These are phyloP conservation scores for Paecilomyces fulvus DNA, from an alignment of 2,329 filamentous ascomycete species.

Conservation along the genomic window DNA sequence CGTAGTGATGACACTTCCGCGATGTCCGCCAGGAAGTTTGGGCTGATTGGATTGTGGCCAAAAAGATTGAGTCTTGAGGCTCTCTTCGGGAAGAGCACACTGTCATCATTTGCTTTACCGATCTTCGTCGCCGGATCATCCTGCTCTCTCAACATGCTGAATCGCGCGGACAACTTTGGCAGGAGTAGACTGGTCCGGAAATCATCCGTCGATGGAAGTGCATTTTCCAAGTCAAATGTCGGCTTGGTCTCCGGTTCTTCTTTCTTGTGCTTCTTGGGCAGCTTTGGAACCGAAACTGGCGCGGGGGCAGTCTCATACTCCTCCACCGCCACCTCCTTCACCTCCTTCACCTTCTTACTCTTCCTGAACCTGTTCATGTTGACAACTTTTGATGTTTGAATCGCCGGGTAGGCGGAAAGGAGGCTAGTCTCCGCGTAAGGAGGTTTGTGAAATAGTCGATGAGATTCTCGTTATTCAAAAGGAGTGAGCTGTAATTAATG, in stretches of 20 bases:
- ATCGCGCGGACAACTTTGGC: slow-evolving; percentile 87
- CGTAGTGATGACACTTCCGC: slow-evolving; percentile 80
- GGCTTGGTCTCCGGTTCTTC: slow-evolving; percentile 39
- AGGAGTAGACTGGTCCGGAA: slow-evolving; percentile 94
- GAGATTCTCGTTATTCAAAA: too few species aligned
- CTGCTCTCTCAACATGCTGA: slow-evolving; percentile 94
- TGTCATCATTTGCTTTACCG: slow-evolving; percentile 92
- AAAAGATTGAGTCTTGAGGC: slow-evolving; percentile 71
- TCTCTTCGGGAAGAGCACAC: slow-evolving; percentile 74
- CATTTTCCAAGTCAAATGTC: slow-evolving; percentile 63
- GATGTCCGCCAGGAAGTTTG: slow-evolving; percentile 65
- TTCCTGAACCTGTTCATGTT: slow-evolving; percentile 36
- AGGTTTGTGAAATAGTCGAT: too few species aligned
- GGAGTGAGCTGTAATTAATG: neutral
- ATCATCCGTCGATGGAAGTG: slow-evolving; percentile 73
- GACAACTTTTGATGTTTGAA: neutral
- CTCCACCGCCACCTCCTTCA: slow-evolving; percentile 16
- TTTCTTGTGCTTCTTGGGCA: slow-evolving; percentile 45
- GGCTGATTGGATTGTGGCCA: slow-evolving; percentile 48
- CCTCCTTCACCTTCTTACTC: slow-evolving; percentile 29
- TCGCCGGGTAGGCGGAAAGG: neutral
- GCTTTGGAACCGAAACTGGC: slow-evolving; percentile 24
- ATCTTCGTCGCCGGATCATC: slow-evolving; percentile 83
- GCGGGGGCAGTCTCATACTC: slow-evolving; percentile 42
- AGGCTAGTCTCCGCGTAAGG: too few species aligned